Percentiles rank a stretch among this genome's conserved stretches.
phyloP scores from a whole-genome alignment of 2,329 filamentous ascomycete genomes.

The Pseudopyricularia javanii region DNA sequence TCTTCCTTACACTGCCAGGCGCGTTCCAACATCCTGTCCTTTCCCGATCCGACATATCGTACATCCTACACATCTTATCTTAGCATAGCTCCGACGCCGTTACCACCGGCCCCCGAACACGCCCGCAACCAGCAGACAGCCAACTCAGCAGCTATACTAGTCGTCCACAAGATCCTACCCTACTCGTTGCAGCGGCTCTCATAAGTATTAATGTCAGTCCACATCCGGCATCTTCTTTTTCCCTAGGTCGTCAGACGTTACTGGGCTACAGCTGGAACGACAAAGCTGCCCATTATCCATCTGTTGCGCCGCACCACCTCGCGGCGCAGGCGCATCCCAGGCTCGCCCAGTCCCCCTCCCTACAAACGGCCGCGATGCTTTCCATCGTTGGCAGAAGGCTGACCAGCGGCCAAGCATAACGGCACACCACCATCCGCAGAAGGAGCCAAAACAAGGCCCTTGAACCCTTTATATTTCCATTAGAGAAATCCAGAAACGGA shows the following conservation, averaged over 20 bases:
- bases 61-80: neutral
- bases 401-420: neutral
- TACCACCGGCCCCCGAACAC: neutral
- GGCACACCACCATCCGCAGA: slow-evolving; percentile 2
- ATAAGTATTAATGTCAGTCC: too few relatives aligned
- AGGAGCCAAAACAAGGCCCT: too few relatives aligned
- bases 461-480: too few relatives aligned
- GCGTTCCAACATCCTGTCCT: neutral
- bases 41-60: neutral
- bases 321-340: neutral
- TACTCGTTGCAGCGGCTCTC: too few relatives aligned
- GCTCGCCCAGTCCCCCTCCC: neutral
- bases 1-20: neutral
- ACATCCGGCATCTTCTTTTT: too few relatives aligned
- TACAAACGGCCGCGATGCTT: neutral
- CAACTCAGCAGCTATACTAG: too few relatives aligned
- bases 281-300: neutral
- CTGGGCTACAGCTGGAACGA: too few relatives aligned
- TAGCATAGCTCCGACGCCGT: slow-evolving; percentile 1
- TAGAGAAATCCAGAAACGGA: too few relatives aligned
- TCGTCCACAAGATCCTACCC: too few relatives aligned
- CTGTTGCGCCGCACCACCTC: neutral
- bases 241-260: too few relatives aligned
- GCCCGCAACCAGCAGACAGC: neutral
- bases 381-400: neutral